Evolutionary conservation across 2,329 filamentous ascomycete species (phyloP).

Genomic region (Botryosphaeria dothidea): DNA sequence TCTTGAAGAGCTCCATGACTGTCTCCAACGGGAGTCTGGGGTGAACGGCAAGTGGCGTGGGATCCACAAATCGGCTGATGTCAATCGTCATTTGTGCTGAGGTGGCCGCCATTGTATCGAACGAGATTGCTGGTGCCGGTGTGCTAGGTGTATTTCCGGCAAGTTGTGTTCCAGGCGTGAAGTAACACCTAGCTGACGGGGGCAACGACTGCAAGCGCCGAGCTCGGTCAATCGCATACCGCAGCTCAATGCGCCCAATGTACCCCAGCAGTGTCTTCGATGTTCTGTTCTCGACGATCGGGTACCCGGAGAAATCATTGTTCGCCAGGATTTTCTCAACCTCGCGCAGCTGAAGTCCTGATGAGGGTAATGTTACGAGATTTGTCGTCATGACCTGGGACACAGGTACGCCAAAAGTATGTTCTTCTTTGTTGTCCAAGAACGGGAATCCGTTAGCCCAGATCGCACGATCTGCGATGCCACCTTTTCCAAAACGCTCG

Average conservation of each 20-base stretch:
- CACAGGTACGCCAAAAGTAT: slow-evolving; percentile 93
- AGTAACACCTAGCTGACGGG: slow-evolving; percentile 71
- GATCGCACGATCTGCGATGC: slow-evolving; percentile 97
- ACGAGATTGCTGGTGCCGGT: slow-evolving; percentile 47
- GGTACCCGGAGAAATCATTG: slow-evolving; percentile 89
- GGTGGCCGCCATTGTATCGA: slow-evolving; percentile 61
- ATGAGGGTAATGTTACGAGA: slow-evolving; percentile 71
- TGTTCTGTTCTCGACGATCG: slow-evolving; percentile 74
- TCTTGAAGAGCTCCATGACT: slow-evolving; percentile 98
- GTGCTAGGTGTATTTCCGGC: slow-evolving; percentile 27
- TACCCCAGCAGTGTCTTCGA: slow-evolving; percentile 81
- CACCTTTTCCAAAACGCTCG: slow-evolving; percentile 89
- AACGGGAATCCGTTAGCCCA: slow-evolving; percentile 98
- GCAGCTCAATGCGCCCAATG: slow-evolving; percentile 87
- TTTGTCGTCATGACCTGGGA: slow-evolving; percentile 84
- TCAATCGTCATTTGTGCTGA: slow-evolving; percentile 65
- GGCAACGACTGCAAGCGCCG: slow-evolving; percentile 68
- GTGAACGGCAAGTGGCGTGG: slow-evolving; percentile 86
- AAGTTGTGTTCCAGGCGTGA: slow-evolving; percentile 53
- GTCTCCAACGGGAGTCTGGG: slow-evolving; percentile 91
- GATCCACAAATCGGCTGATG: slow-evolving; percentile 84
- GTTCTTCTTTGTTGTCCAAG: slow-evolving; percentile 95
- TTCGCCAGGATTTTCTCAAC: slow-evolving; percentile 75
- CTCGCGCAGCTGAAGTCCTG: slow-evolving; percentile 72
- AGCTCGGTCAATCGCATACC: slow-evolving; percentile 83